Conservation (phyloP, 2,329 filamentous ascomycete genomes). For the Pestalotiopsis sp. region DNA sequence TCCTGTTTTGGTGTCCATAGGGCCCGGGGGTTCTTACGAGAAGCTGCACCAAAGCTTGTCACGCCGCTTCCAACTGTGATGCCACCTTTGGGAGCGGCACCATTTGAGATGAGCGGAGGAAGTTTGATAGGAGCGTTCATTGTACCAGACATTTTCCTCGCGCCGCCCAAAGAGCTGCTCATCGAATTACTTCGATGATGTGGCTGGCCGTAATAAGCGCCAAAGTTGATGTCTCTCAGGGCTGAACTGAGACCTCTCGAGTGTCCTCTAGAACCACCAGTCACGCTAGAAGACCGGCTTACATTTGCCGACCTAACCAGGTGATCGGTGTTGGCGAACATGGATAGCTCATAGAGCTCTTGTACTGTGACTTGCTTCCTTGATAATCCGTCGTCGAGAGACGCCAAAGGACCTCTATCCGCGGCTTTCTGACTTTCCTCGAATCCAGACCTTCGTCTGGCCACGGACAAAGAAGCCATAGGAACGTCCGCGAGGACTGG, state of each 20-base stretch:
- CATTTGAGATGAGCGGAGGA: conserved; percentile 19
- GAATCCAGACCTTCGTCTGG: conserved; percentile 58
- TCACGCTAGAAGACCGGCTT: conserved; percentile 31
- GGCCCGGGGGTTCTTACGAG: conserved; percentile 44
- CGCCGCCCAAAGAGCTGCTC: conserved; percentile 38
- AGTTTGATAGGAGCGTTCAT: conserved; percentile 20
- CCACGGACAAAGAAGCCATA: conserved; percentile 90
- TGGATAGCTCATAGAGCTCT: conserved; percentile 70
- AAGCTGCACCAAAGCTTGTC: conserved; percentile 23
- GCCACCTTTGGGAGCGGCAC: conserved; percentile 30
- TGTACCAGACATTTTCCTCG: conserved; percentile 30
- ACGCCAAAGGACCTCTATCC: conserved; percentile 20
- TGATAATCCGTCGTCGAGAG: conserved; percentile 25
- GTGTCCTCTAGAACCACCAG: conserved; percentile 35
- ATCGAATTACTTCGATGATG: conserved; percentile 46
- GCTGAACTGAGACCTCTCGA: conserved; percentile 36
- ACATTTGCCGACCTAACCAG: conserved; percentile 46
- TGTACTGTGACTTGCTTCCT: conserved; percentile 44
- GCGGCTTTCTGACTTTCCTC: conserved; percentile 35
- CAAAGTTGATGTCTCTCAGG: conserved; percentile 26
- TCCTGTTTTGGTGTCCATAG: conserved; percentile 46
- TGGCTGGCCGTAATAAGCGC: conserved; percentile 38
- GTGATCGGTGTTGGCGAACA: conserved; percentile 76
- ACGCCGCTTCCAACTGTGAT: conserved; percentile 38
- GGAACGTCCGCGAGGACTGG: conserved; percentile 88